Evolutionary conservation across 192 early-diverging fungal species (phyloP).

Genomic region (Coemansia sp.): DNA sequence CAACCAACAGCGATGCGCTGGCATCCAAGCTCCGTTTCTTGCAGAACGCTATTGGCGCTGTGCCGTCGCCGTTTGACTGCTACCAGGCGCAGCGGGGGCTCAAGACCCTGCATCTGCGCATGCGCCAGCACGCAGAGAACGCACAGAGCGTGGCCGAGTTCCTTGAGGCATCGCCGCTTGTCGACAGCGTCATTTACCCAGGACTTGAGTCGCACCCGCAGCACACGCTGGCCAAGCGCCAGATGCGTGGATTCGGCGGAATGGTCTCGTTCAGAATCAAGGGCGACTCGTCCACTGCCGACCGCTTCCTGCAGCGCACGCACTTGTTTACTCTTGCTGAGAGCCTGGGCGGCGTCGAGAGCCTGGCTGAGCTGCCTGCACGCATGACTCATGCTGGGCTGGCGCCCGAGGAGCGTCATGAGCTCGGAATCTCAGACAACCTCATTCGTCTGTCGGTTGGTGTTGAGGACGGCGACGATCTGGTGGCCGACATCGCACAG

Average conservation of each 20-base stretch:
- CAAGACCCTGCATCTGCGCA: constrained; percentile 94
- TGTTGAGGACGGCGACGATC: constrained; percentile 87
- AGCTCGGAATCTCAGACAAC: constrained; percentile 89
- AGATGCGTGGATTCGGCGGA: constrained; percentile 91
- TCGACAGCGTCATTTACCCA: constrained; percentile 91
- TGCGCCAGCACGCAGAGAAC: constrained; percentile 86
- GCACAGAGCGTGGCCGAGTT: constrained; percentile 80
- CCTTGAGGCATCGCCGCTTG: constrained; percentile 68
- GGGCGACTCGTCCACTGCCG: constrained; percentile 75
- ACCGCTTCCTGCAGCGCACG: constrained; percentile 78
- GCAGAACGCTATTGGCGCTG: constrained; percentile 96
- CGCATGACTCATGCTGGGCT: constrained; percentile 96
- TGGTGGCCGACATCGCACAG: constrained; percentile 72
- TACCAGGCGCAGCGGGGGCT: constrained; percentile 92
- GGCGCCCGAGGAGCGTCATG: constrained; percentile 77
- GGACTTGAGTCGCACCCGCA: constrained; percentile 88
- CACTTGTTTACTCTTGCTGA: constrained; percentile 93
- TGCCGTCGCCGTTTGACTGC: constrained; percentile 96
- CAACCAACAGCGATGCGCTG: constrained; percentile 74
- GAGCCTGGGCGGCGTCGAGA: constrained; percentile 94
- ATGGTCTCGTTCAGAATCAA: constrained; percentile 95
- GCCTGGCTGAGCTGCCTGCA: constrained; percentile 88
- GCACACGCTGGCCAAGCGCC: constrained; percentile 85
- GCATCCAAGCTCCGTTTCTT: constrained; percentile 80
- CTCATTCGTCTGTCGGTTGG: constrained; percentile 92